phyloP scores from a whole-genome alignment of 1,284 basidiomycete genomes.

The Limonomyces culmigenus region DNA sequence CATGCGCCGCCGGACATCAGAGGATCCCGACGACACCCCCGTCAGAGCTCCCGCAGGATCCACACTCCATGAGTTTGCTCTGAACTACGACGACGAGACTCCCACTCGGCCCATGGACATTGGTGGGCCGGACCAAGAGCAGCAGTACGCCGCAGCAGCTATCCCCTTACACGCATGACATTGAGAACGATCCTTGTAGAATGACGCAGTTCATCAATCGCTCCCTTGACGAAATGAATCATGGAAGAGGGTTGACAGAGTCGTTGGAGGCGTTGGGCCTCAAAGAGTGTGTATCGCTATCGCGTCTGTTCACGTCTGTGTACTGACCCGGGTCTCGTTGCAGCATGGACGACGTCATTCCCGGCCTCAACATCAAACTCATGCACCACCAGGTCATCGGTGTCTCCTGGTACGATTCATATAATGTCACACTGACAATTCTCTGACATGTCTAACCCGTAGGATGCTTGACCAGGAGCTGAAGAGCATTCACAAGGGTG shows the following conservation, averaged over 20 bases:
- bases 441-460: slow-evolving; percentile 9
- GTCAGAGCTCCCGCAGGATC: too few relatives aligned
- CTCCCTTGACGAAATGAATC: slow-evolving; percentile 34
- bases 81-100: too few relatives aligned
- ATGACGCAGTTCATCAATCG: slow-evolving; percentile 42
- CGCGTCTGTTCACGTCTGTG: background rate
- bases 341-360: slow-evolving; percentile 34
- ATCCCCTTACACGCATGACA: too few relatives aligned
- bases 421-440: slow-evolving; percentile 6
- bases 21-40: too few relatives aligned
- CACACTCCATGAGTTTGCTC: too few relatives aligned
- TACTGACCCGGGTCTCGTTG: background rate
- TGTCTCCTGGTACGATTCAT: slow-evolving; percentile 35
- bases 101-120: too few relatives aligned
- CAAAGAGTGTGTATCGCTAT: slow-evolving; percentile 19
- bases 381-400: slow-evolving; percentile 60
- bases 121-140: too few relatives aligned
- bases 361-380: slow-evolving; percentile 47
- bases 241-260: slow-evolving; percentile 29
- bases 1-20: too few relatives aligned
- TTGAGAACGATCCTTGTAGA: too few relatives aligned
- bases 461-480: slow-evolving; percentile 47
- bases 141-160: too few relatives aligned
- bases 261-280: slow-evolving; percentile 34
- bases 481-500: slow-evolving; percentile 31